These are phyloP conservation scores for Pulveroboletus sp. DNA, from an alignment of 768 basidiomycete genomes.

Conservation along the genomic window DNA sequence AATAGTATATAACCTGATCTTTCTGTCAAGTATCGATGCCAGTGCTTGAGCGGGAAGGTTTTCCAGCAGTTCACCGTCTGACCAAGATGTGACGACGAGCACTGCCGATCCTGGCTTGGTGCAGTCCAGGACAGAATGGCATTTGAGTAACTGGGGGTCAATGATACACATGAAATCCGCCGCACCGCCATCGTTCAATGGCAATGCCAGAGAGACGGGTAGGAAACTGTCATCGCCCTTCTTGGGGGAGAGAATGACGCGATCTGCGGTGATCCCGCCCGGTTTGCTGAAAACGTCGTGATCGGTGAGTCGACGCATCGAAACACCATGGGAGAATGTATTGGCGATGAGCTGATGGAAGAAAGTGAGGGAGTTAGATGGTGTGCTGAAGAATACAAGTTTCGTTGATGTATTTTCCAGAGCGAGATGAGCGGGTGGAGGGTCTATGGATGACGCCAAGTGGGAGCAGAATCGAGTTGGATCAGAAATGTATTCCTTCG, in stretches of 20 bases:
- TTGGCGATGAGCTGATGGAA: conserved; percentile 52
- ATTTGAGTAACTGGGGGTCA: conserved; percentile 73
- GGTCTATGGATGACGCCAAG: conserved; percentile 23
- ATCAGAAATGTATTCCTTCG: conserved; percentile 46
- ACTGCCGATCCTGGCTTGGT: conserved; percentile 66
- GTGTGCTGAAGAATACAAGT: conserved; percentile 52
- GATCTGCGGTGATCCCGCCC: conserved; percentile 65
- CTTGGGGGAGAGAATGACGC: conserved; percentile 61
- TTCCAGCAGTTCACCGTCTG: conserved; percentile 62
- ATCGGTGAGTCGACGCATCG: conserved; percentile 59
- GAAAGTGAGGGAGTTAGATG: conserved; percentile 41
- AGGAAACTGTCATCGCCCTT: conserved; percentile 34
- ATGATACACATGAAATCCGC: conserved; percentile 73
- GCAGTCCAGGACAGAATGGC: conserved; percentile 65
- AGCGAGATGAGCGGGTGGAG: conserved; percentile 28
- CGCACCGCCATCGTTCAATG: conserved; percentile 49
- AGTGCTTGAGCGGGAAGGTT: conserved; percentile 55
- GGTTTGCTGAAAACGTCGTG: conserved; percentile 73
- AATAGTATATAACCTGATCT: conserved; percentile 55
- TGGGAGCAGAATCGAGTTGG: conserved; percentile 45
- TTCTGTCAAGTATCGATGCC: conserved; percentile 42
- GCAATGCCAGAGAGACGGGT: conserved; percentile 55
- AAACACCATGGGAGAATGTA: conserved; percentile 51
- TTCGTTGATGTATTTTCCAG: conserved; percentile 32
- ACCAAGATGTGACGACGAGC: conserved; percentile 74